Evolutionary conservation across 2,329 filamentous ascomycete species (phyloP).

Genomic region (Akanthomyces muscarius): DNA sequence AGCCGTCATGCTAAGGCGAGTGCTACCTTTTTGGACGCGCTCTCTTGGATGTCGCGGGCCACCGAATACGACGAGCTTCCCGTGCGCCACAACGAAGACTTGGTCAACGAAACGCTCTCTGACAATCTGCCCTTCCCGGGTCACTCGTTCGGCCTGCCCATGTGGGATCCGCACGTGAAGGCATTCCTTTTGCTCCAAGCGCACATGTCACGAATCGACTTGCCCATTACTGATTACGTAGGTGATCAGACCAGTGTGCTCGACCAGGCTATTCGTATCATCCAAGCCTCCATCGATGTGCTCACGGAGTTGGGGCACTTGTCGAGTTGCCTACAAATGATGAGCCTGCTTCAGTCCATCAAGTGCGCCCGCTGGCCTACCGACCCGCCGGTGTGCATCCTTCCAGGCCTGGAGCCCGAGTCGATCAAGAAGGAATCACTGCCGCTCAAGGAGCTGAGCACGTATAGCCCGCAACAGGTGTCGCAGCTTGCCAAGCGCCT

Average conservation of each 20-base stretch:
- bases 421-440: slow-evolving; percentile 41
- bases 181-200: slow-evolving; percentile 90
- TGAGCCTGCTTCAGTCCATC: slow-evolving; percentile 82
- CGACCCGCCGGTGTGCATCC: slow-evolving; percentile 72
- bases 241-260: slow-evolving; percentile 87
- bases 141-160: slow-evolving; percentile 65
- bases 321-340: slow-evolving; percentile 75
- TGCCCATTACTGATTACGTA: slow-evolving; percentile 95
- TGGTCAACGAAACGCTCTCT: slow-evolving; percentile 89
- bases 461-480: slow-evolving; percentile 33
- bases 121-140: slow-evolving; percentile 67
- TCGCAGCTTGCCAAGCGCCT: slow-evolving; percentile 48
- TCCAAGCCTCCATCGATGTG: slow-evolving; percentile 92
- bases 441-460: slow-evolving; percentile 35
- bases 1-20: slow-evolving; percentile 69
- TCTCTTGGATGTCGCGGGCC: slow-evolving; percentile 89
- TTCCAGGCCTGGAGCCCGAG: slow-evolving; percentile 63
- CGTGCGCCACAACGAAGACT: slow-evolving; percentile 95
- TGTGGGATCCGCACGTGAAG: slow-evolving; percentile 99
- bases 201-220: slow-evolving; percentile 86
- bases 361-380: slow-evolving; percentile 90
- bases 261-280: slow-evolving; percentile 94
- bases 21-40: slow-evolving; percentile 74
- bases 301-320: slow-evolving; percentile 83
- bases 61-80: slow-evolving; percentile 97